phyloP scores from a whole-genome alignment of 164 flowering plant genomes.

The Kalanchoe fedtschenkoi region DNA sequence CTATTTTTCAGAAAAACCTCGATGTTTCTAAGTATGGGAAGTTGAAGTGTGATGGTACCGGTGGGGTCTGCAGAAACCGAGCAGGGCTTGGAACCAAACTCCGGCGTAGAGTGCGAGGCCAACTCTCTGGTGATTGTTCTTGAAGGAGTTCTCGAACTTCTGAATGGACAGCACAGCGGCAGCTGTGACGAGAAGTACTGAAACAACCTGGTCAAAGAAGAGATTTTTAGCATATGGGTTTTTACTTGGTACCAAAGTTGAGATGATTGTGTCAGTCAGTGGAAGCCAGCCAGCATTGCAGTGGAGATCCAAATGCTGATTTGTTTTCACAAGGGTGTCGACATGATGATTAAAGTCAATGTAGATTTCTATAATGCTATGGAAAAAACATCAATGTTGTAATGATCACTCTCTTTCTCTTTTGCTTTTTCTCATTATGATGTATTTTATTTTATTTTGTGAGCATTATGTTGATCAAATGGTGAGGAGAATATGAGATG shows the following conservation, averaged over 20 bases:
- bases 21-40: background rate
- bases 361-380: conserved; percentile 5
- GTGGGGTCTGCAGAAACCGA: conserved; percentile 59
- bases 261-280: background rate
- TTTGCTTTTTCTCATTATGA: background rate
- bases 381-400: conserved; percentile 9
- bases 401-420: conserved; percentile 9
- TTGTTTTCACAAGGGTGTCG: conserved; percentile 5
- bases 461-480: background rate
- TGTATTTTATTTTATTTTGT: background rate
- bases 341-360: conserved; percentile 21
- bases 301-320: background rate
- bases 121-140: conserved; percentile 65
- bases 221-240: background rate
- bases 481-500: background rate
- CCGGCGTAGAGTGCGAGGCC: conserved; percentile 66
- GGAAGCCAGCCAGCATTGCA: background rate
- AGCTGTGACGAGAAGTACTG: conserved; percentile 55
- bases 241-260: background rate
- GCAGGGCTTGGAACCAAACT: conserved; percentile 53
- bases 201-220: conserved; percentile 29
- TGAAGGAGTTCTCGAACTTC: conserved; percentile 61
- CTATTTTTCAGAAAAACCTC: no score
- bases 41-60: conserved; percentile 27
- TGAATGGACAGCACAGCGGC: conserved; percentile 71